A percentile compares a stretch with the other conserved stretches of the same genome.
These are phyloP conservation scores for Daldinia bambusicola DNA, from an alignment of 495 filamentous ascomycete genomes.

Conservation along the genomic window DNA sequence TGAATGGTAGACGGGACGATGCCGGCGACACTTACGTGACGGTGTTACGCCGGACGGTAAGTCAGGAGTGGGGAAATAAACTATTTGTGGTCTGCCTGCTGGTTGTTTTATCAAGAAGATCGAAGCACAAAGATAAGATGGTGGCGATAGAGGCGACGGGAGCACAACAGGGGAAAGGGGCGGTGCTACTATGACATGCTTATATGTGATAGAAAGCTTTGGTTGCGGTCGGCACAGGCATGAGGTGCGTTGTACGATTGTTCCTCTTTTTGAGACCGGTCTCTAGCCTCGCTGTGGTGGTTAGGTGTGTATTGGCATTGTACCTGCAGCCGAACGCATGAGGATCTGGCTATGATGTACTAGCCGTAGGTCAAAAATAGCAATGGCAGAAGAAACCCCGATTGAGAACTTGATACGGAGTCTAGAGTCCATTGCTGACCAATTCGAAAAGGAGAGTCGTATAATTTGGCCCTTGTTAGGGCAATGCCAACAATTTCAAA, in stretches of 20 bases:
- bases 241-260: conserved; percentile 16
- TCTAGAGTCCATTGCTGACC: background rate
- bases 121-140: conserved; percentile 13
- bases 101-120: background rate
- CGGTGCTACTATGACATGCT: conserved; percentile 11
- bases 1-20: conserved; percentile 4
- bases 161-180: conserved; percentile 1
- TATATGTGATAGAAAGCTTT: conserved; percentile 4
- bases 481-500: background rate
- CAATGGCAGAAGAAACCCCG: background rate
- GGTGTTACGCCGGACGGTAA: background rate
- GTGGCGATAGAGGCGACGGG: conserved; percentile 1
- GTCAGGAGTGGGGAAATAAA: conserved; percentile 15
- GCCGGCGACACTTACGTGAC: conserved; percentile 3
- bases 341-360: background rate
- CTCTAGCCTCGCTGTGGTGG: background rate
- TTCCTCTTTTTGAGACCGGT: conserved; percentile 10
- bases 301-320: conserved; percentile 3
- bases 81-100: background rate
- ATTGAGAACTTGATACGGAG: background rate
- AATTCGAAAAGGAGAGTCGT: background rate
- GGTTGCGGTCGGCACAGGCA: background rate
- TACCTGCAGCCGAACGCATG: conserved; percentile 20
- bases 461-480: background rate
- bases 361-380: background rate